Evolutionary conservation across 495 filamentous ascomycete genomes (phyloP).

Genomic region (Hypomontagnella monticulosa): DNA sequence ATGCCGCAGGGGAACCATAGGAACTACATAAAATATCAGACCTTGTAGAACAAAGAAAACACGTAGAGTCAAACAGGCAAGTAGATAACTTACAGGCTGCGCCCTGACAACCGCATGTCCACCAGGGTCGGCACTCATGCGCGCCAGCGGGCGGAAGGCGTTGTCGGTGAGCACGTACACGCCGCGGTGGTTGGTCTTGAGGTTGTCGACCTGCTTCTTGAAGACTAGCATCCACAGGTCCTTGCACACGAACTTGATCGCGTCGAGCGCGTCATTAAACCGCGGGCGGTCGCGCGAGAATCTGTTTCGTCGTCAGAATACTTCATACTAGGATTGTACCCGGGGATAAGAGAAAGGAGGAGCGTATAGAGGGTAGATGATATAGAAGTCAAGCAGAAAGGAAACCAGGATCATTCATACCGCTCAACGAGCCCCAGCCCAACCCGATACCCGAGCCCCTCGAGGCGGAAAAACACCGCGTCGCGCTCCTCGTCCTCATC

Average conservation of each 20-base stretch:
- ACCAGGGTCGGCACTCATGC: conserved; percentile 83
- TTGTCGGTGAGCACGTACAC: conserved; percentile 97
- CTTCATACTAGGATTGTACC: neutral
- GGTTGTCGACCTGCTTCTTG: conserved; percentile 95
- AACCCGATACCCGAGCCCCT: conserved; percentile 87
- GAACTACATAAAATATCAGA: conserved; percentile 64
- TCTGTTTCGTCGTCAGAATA: conserved; percentile 53
- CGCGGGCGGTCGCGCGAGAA: conserved; percentile 89
- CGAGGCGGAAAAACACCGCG: conserved; percentile 84
- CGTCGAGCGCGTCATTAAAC: conserved; percentile 85
- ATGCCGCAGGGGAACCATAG: conserved; percentile 95
- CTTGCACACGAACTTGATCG: conserved; percentile 98
- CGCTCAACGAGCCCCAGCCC: conserved; percentile 92
- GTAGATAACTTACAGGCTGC: conserved; percentile 72
- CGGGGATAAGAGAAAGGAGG: neutral
- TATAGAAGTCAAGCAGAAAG: conserved; percentile 63
- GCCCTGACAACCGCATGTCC: conserved; percentile 76
- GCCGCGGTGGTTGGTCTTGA: conserved; percentile 97
- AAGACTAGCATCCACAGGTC: conserved; percentile 95
- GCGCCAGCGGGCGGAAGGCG: conserved; percentile 83
- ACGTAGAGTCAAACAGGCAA: conserved; percentile 1
- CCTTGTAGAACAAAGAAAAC: conserved; percentile 1
- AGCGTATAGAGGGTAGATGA: conserved; percentile 57
- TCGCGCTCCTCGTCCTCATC: conserved; percentile 83
- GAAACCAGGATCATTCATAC: conserved; percentile 56